Percentiles rank a stretch among this genome's conserved stretches.
phyloP scores from a whole-genome alignment of 2,329 filamentous ascomycete genomes.

The Arthrobotrys sinensis region DNA sequence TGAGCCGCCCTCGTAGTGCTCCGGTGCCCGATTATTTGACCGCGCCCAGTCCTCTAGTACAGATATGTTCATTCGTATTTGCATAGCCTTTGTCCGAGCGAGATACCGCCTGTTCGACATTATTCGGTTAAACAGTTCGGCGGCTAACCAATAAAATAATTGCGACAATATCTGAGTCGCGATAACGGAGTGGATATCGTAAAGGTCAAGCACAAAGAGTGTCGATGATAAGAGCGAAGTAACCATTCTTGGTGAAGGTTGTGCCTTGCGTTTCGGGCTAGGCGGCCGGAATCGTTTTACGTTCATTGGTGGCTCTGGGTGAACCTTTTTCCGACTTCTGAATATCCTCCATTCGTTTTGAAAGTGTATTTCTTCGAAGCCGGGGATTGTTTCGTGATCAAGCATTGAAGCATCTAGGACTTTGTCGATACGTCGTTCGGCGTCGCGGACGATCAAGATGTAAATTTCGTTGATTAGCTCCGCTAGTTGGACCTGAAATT shows the following conservation, averaged over 20 bases:
- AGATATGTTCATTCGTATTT: slow-evolving; percentile 99
- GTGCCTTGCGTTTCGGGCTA: slow-evolving; percentile 91
- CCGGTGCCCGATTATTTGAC: slow-evolving; percentile 90
- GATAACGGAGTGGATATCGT: slow-evolving; percentile 98
- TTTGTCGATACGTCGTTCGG: slow-evolving; percentile 95
- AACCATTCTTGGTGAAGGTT: slow-evolving; percentile 93
- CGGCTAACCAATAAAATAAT: slow-evolving; percentile 94
- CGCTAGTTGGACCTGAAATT: slow-evolving; percentile 92
- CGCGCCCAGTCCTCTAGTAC: slow-evolving; percentile 96
- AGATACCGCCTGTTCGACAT: slow-evolving; percentile 97
- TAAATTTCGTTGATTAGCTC: slow-evolving; percentile 99
- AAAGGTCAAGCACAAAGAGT: slow-evolving; percentile 96
- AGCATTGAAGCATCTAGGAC: slow-evolving; percentile 93
- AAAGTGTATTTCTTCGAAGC: slow-evolving; percentile 95
- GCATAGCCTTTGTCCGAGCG: slow-evolving; percentile 97
- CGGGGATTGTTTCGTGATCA: slow-evolving; percentile 97
- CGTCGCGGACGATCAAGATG: slow-evolving; percentile 95
- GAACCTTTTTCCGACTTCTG: slow-evolving; percentile 89
- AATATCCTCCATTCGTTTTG: slow-evolving; percentile 99
- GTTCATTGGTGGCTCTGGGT: slow-evolving; percentile 80
- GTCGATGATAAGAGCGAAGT: slow-evolving; percentile 96
- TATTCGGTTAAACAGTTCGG: slow-evolving; percentile 96
- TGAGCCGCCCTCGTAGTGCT: slow-evolving; percentile 94
- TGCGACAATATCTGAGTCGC: slow-evolving; percentile 92
- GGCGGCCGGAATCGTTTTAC: slow-evolving; percentile 94